These are phyloP conservation scores for Nymphaea colorata DNA, from an alignment of 164 flowering plant genomes.

Conservation along the genomic window DNA sequence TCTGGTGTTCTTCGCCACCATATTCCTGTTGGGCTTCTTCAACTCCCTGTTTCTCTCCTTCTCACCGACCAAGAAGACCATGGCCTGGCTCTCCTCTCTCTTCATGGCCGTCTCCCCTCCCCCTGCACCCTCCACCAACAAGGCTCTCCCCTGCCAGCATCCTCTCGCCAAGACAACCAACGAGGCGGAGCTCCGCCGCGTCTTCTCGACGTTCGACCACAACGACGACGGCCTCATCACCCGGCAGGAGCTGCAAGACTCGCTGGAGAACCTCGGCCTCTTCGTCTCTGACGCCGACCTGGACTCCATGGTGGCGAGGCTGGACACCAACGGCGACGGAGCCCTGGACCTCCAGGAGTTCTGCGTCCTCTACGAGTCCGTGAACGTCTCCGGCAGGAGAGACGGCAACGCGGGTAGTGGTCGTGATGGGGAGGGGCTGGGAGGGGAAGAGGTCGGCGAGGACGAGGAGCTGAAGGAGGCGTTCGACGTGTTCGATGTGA, in stretches of 20 bases:
- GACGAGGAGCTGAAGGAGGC: constrained; percentile 54
- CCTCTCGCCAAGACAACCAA: neutral
- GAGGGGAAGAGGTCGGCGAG: constrained; percentile 27
- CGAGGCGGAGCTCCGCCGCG: constrained; percentile 26
- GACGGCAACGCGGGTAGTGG: no score
- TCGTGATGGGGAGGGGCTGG: no score
- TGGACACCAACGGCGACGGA: constrained; percentile 46
- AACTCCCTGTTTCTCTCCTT: no score
- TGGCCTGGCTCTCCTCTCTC: no score
- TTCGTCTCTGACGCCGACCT: constrained; percentile 35
- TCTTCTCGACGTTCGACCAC: constrained; percentile 44
- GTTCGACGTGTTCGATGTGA: constrained; percentile 49
- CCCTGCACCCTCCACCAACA: no score
- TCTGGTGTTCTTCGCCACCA: no score
- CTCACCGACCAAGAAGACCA: no score
- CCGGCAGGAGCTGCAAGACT: constrained; percentile 33
- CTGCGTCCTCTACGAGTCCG: constrained; percentile 23
- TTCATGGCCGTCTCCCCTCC: no score
- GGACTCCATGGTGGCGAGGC: constrained; percentile 30
- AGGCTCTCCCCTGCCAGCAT: no score
- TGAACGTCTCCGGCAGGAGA: constrained; percentile 8
- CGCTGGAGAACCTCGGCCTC: constrained; percentile 39
- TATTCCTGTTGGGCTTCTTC: no score
- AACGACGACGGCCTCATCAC: constrained; percentile 51
- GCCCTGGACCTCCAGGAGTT: constrained; percentile 47